A percentile compares a stretch with the other conserved stretches of the same genome.
phyloP scores from a whole-genome alignment of 2,329 filamentous ascomycete species.

The Camptophora hylomeconis region DNA sequence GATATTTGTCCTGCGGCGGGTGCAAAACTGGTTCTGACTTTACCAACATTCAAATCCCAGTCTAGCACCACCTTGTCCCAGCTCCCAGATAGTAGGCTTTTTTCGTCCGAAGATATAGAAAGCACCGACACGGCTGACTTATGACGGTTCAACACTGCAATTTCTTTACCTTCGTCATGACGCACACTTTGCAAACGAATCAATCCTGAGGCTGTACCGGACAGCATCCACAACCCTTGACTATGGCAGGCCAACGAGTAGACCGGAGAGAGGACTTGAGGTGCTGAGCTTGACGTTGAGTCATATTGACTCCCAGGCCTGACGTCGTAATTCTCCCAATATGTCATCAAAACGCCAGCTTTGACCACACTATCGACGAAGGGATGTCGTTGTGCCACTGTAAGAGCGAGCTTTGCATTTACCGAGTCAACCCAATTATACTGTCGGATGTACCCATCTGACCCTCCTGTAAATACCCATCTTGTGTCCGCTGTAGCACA shows the following conservation, averaged over 20 bases:
- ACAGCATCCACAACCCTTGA: slow-evolving; percentile 79
- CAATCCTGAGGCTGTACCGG: slow-evolving; percentile 75
- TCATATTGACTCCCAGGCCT: slow-evolving; percentile 23
- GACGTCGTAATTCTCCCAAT: slow-evolving; percentile 95
- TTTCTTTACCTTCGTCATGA: slow-evolving; percentile 86
- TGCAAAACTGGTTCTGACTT: slow-evolving; percentile 61
- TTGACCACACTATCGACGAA: slow-evolving; percentile 97
- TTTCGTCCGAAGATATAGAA: slow-evolving; percentile 70
- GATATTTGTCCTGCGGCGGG: slow-evolving; percentile 75
- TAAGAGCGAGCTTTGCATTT: slow-evolving; percentile 85
- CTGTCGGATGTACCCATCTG: slow-evolving; percentile 91
- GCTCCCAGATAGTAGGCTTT: slow-evolving; percentile 75
- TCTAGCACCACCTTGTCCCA: slow-evolving; percentile 94
- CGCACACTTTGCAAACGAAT: slow-evolving; percentile 91
- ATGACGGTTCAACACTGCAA: slow-evolving; percentile 68
- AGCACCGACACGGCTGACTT: slow-evolving; percentile 86
- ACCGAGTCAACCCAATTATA: slow-evolving; percentile 93
- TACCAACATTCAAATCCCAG: slow-evolving; percentile 86
- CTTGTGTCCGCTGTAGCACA: slow-evolving; percentile 85
- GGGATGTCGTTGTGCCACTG: slow-evolving; percentile 87
- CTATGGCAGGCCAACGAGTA: slow-evolving; percentile 90
- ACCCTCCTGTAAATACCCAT: slow-evolving; percentile 88
- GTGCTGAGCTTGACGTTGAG: slow-evolving; percentile 19
- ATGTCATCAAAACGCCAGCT: slow-evolving; percentile 83
- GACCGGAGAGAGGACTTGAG: slow-evolving; percentile 66